Base-by-base conservation (phyloP, 1,284 basidiomycete genomes). In the Porphyrellus sp. region DNA sequence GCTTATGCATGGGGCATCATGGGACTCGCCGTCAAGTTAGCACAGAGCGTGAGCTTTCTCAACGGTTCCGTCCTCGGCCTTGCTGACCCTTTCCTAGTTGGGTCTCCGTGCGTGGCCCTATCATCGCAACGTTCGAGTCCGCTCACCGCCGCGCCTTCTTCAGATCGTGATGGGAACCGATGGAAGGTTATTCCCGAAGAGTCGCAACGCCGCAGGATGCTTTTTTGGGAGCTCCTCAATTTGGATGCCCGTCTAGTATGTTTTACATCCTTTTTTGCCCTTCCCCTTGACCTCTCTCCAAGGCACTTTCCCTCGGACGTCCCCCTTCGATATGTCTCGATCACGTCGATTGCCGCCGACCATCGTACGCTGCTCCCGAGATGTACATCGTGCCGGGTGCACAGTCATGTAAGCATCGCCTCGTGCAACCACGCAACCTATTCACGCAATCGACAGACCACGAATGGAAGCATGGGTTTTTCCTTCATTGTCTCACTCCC, bases 251-350 rank as follows among this genome's bases (percentile, higher is more conserved):
- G 86, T 60, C 83, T 89, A 80, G 86, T 88, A 63, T 57, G 74
- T 67, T 21, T 13, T 9, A 18, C 50, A 24, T 53, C 46, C 34
- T 35, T 54, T 49, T 52, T 51, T 12, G 54, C 12, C 35, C 47
- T 11, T 12, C 31, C 35, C 18, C 41, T 44, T 61, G 45, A 56
- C 54, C 40, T 25, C 33, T 33, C 11, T 15, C n/a, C 35, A 52
- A 87, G 87, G 85, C 82, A 57, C 73, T 89, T 45, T 89, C 85
- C n/a, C 83, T 87, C 53, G 87, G 85, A 27, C 78, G 86, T n/a
- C 87, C 84, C 2, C 85, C 85, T 4, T 89, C 85, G 11, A 81
- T 88, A 51, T 79, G 76, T 43, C 73, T 85, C 51, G 72, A 80
- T 8, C 85, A 88, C 61, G 83, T 89, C 55, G 85, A 89, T 62